Conservation (phyloP, 2,329 filamentous ascomycete genomes). For the Pleomassaria siparia region DNA sequence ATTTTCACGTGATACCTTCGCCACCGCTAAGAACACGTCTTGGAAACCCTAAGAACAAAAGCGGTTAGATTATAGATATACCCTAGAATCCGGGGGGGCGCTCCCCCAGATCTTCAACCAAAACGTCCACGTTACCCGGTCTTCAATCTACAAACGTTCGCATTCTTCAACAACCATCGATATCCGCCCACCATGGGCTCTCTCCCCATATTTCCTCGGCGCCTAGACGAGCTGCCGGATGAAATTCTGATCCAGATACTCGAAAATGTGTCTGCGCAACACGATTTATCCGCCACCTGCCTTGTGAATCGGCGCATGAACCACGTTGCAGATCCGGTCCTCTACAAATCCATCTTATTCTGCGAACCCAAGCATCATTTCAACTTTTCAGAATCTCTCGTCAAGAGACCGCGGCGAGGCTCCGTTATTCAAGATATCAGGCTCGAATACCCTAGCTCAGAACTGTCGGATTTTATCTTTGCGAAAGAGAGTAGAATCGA, state of each 20-base stretch:
- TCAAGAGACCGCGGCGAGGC: constrained; percentile 33
- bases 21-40: not conserved
- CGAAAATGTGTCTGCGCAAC: constrained; percentile 27
- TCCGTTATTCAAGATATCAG: constrained; percentile 36
- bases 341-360: constrained; percentile 37
- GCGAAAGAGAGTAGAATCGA: constrained; percentile 20
- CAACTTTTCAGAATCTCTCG: constrained; percentile 36
- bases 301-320: constrained; percentile 29
- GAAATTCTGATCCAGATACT: constrained; percentile 36
- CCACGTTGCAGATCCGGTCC: constrained; percentile 32
- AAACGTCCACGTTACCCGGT: not conserved
- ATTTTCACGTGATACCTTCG: not conserved
- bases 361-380: constrained; percentile 35
- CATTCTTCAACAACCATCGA: not conserved
- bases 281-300: constrained; percentile 31
- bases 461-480: constrained; percentile 32
- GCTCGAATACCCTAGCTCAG: constrained; percentile 32
- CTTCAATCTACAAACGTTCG: not conserved
- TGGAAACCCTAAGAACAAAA: not conserved
- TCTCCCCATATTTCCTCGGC: not conserved
- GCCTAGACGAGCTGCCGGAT: constrained; percentile 21
- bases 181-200: not conserved
- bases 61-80: not conserved
- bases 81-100: constrained; percentile 2
- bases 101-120: not conserved